Conservation (phyloP, 768 basidiomycete species). For the Suillus weaverae region DNA sequence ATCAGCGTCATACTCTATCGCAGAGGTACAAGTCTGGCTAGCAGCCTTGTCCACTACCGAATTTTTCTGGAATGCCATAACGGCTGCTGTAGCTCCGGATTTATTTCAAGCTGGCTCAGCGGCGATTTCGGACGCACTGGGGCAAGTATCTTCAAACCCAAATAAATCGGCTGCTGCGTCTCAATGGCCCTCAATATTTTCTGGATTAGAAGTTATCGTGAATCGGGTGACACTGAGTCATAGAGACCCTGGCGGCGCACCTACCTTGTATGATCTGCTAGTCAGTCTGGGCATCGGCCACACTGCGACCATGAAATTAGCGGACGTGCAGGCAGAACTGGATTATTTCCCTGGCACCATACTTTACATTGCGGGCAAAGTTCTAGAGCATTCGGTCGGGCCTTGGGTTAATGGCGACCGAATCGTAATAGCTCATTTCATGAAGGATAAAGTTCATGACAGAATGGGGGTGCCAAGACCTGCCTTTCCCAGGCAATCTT, state of each 20-base stretch:
- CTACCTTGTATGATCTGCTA: conserved; percentile 6
- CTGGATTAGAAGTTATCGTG: conserved; percentile 3
- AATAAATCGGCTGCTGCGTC: no score
- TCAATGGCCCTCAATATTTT: neutral
- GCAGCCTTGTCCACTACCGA: neutral
- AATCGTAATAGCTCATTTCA: no score
- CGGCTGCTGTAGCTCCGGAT: neutral
- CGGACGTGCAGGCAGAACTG: neutral
- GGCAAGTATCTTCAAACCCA: neutral
- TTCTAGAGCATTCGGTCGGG: conserved; percentile 2
- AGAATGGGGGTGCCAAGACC: no score
- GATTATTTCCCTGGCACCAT: conserved; percentile 9
- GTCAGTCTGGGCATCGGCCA: conserved; percentile 3
- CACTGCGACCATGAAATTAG: neutral
- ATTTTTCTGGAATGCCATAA: neutral
- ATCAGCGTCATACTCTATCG: no score
- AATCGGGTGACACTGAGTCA: neutral
- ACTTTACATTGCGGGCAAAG: conserved; percentile 2
- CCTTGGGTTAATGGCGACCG: neutral
- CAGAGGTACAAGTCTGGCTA: neutral
- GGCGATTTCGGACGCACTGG: neutral
- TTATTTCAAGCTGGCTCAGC: neutral
- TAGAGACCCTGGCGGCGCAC: neutral
- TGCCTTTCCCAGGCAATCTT: no score
- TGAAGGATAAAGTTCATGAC: no score